Evolutionary conservation across 78 protist genomes (phyloP), one percentile per base, ranked within the genome.

Genomic region (Thecamonas trahens): DNA sequence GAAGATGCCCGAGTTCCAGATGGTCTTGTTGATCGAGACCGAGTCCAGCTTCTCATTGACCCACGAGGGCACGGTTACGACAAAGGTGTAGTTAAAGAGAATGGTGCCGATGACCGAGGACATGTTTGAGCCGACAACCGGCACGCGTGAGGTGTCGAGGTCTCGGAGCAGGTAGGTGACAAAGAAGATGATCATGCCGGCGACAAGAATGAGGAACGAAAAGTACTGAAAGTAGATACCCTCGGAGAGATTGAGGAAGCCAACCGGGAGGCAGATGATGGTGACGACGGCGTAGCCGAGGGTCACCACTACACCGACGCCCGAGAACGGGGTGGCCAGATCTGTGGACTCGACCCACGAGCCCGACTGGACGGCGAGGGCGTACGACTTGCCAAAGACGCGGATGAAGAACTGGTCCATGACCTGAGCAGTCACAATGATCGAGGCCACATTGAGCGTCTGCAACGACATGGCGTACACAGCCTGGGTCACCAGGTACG

Each of bases 41-140:
- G 4, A 8, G 55, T 14, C n/a, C 55, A 2, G 4, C 70, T 65
- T 65, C 58, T 65, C 70, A 17, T 65, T 65, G 61, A 65, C 55
- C 52, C 52, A 65, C 26, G 55, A 42, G 18, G 70, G 70, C 22
- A 65, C 40, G 18, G 55, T 40, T 26, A 55, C 44, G 20, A 65
- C 70, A 29, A 28, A 65, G 14, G 55, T 55, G 20, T 15, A 65
- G 39, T 65, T 65, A 39, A 65, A 65, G 29, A 65, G 58, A 3
- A 65, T 15, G 17, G 70, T 42, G 17, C 70, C 70, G 24, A 65
- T 1, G 18, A 65, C 70, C 22, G 47, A 52, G 40, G 50, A 22
- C 11, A 44, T 38, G 28, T 37, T 7, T 6, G 35, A 38, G 11
- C 14, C 57, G 55, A 6, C 70, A n/a, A 7, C 2, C 28, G 67